A percentile compares a stretch with the other conserved stretches of the same genome.
Evolutionary conservation across 1,284 basidiomycete species (phyloP).

Genomic region (Calocybe gambosa): DNA sequence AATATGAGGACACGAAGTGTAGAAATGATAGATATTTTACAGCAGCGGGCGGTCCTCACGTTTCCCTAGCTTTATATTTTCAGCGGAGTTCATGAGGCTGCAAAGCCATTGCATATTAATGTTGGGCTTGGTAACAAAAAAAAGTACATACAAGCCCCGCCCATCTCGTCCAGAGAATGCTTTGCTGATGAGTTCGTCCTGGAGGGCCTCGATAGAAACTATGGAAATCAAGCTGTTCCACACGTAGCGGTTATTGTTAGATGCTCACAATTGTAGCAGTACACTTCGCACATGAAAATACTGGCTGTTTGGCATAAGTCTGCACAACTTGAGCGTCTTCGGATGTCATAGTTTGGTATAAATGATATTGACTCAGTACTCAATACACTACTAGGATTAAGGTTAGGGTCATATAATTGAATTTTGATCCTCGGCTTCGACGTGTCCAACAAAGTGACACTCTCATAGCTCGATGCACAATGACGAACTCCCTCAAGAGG

Average conservation of each 20-base stretch:
- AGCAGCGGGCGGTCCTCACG: conserved; percentile 74
- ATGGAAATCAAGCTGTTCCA: not conserved
- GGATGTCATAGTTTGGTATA: not conserved
- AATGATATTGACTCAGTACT: too few species aligned
- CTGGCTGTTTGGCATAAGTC: conserved; percentile 52
- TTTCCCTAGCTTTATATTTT: conserved; percentile 69
- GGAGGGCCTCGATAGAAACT: conserved; percentile 47
- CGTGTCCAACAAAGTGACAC: too few species aligned
- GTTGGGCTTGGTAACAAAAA: conserved; percentile 1
- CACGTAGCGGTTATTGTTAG: not conserved
- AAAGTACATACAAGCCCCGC: conserved; percentile 59
- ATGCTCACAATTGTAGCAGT: conserved; percentile 48
- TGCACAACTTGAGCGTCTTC: conserved; percentile 35
- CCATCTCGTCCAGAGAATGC: conserved; percentile 82
- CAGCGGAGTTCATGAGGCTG: conserved; percentile 73
- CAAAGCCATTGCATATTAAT: not conserved
- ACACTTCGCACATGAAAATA: conserved; percentile 60
- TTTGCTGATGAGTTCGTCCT: conserved; percentile 84
- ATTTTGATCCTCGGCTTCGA: conserved; percentile 6
- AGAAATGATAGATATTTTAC: conserved; percentile 31
- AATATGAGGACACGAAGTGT: not conserved
- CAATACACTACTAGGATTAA: too few species aligned
- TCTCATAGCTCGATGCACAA: conserved; percentile 23
- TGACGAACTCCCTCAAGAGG: conserved; percentile 57
- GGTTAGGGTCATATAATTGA: conserved; percentile 18